Base-by-base conservation (phyloP, 192 early-diverging fungal species). In the Coemansia sp. region DNA sequence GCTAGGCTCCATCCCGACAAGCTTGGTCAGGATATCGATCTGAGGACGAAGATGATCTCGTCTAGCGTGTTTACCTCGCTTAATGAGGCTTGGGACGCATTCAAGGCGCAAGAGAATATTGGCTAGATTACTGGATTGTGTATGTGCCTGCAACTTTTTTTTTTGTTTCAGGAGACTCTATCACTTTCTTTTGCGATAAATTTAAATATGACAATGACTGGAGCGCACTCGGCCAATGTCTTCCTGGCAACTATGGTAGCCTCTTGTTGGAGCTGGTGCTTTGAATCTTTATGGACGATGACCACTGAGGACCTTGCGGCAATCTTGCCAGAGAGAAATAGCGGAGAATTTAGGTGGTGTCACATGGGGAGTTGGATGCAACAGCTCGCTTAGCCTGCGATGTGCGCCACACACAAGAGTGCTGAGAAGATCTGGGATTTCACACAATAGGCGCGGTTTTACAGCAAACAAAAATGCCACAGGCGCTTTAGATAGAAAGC, bases 51-150 rank as follows among this genome's bases (percentile, higher is more conserved):
- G 48, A 85, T 97, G 88, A 82, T 98, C 33, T 96, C 97, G 28
- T 90, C 88, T 55, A 85, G 85, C 42, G 92, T 97, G 14, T 99
- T 99, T 70, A 85, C 86, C 61, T 79, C 86, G 2, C 78, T 99
- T 39, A 99, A 99, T 73, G 87, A 93, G 81, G 95, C 93, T 7
- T 99, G 95, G 95, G 95, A 98, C 66, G 71, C 82, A 5, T 99
- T 98, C 76, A 97, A 95, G 77, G 71, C 67, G 13, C 88, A 94
- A 67, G 95, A 95, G 60, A 84, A 84, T 45, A 62, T 91, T n/a
- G 68, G 23, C 50, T 73, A 66, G 39, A 45, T 18, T 18, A 45
- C 2, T 45, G 18, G n/a, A 5, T 38, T 38, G 1, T 45, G 16
- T 39, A 13, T 9, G 9, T 43, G 14, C 42, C 2, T 3, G 18